Base-by-base conservation (phyloP, 2,329 filamentous ascomycete species). In the Amauroascus verrucosus region DNA sequence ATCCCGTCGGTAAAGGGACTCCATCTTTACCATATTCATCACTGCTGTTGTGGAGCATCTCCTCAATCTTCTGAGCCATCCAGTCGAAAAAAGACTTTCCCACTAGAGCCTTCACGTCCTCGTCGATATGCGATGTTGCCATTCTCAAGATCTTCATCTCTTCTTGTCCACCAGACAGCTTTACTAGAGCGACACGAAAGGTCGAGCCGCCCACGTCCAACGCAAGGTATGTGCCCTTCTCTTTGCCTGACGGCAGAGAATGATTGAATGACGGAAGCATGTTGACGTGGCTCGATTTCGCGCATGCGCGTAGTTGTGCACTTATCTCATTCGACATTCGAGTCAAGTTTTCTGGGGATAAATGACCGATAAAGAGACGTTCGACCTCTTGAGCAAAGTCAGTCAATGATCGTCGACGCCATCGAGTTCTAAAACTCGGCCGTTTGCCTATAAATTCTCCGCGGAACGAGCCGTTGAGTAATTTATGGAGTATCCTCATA, bases 221-320 rank as follows among this genome's bases (percentile, higher is more conserved):
- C 4, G 80, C 79, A 33, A 84, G 68, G 61, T 76, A 82, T 13
- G 79, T 79, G 7, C 81, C 81, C 47, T 67, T 71, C 64, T 84
- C 81, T 46, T 72, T 64, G 3, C 81, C 81, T 4, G 75, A 77
- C 1, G 81, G 81, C 5, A 84, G 69, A 16, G 76, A 77, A 62
- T 82, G 74, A 63, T 78, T 81, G 67, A 81, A 83, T 4, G 81
- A 84, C 1, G 81, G 81, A 51, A 84, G 70, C 81, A 84, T 84
- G 67, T 77, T 81, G 54, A 78, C 76, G 22, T 78, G 73, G 64
- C 77, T 81, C 40, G 72, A 69, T 59, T 77, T 72, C 28, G 83
- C 68, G 59, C 76, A 77, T 48, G 75, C 70, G 49, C 70, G 68
- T 60, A 82, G 81, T 59, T 83, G 78, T 22, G 69, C 67, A 26